A percentile compares a stretch with the other conserved stretches of the same genome.
Evolutionary conservation across 495 filamentous ascomycete genomes (phyloP).

Genomic region (Penicillium diatomitis): DNA sequence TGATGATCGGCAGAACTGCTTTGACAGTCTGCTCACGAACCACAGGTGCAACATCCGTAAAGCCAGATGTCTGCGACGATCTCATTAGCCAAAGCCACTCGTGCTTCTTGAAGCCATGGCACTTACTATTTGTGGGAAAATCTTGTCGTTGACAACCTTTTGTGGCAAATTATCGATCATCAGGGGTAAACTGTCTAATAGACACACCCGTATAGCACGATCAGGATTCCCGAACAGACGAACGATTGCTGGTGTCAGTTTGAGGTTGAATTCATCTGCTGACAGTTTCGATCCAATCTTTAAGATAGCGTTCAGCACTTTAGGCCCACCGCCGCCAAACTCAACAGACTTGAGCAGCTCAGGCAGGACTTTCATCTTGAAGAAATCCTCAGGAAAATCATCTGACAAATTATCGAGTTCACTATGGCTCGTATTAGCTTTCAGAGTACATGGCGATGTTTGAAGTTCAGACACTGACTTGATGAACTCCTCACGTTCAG

Average conservation of each 20-base stretch:
- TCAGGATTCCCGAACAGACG: slow-evolving; percentile 87
- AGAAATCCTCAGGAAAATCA: slow-evolving; percentile 94
- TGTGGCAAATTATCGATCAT: slow-evolving; percentile 91
- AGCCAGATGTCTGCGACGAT: slow-evolving; percentile 63
- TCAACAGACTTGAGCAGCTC: slow-evolving; percentile 96
- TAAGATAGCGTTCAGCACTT: slow-evolving; percentile 78
- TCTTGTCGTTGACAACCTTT: slow-evolving; percentile 89
- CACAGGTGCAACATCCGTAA: slow-evolving; percentile 81
- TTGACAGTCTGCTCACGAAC: slow-evolving; percentile 95
- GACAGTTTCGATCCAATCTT: slow-evolving; percentile 82
- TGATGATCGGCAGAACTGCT: slow-evolving; percentile 73
- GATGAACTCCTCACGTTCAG: slow-evolving; percentile 77
- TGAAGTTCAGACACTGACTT: slow-evolving; percentile 35
- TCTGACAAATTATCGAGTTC: slow-evolving; percentile 80
- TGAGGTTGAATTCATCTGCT: slow-evolving; percentile 79
- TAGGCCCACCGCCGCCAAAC: slow-evolving; percentile 91
- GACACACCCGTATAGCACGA: slow-evolving; percentile 81
- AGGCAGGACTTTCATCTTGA: slow-evolving; percentile 92
- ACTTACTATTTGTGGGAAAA: slow-evolving; percentile 83
- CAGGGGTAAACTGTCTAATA: slow-evolving; percentile 76
- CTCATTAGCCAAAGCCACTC: neutral
- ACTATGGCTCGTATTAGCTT: slow-evolving; percentile 29
- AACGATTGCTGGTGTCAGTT: slow-evolving; percentile 77
- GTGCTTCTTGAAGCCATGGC: neutral
- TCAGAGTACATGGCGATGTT: too few species aligned